phyloP scores from a whole-genome alignment of 768 basidiomycete genomes.

The Rossbeevera mucosa region DNA sequence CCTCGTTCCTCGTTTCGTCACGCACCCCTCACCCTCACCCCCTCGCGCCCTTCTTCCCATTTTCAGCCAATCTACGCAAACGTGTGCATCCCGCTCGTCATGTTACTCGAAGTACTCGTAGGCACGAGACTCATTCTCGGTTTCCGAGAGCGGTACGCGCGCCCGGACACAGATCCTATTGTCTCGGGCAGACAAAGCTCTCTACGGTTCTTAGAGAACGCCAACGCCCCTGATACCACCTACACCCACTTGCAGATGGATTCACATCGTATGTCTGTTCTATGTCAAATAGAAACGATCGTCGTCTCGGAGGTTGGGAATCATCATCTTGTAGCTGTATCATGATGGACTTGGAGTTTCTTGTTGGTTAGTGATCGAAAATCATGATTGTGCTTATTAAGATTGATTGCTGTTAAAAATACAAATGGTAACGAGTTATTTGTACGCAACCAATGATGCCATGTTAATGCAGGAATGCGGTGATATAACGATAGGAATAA shows the following conservation, averaged over 20 bases:
- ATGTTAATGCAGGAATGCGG: constrained; percentile 11
- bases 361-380: no score
- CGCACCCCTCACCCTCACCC: no score
- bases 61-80: constrained; percentile 24
- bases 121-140: constrained; percentile 30
- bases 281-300: constrained; percentile 18
- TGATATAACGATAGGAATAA: constrained; percentile 9
- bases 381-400: constrained; percentile 9
- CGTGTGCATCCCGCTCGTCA: constrained; percentile 29
- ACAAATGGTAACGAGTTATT: constrained; percentile 9
- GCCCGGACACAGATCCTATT: constrained; percentile 6
- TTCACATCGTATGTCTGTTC: constrained; percentile 4
- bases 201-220: constrained; percentile 13
- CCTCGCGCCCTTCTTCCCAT: no score
- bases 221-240: background rate
- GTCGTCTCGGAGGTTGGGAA: constrained; percentile 8
- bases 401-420: constrained; percentile 14
- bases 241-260: background rate
- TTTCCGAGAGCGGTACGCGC: constrained; percentile 29
- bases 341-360: no score
- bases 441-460: constrained; percentile 4
- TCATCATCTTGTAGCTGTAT: no score
- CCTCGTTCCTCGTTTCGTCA: background rate
- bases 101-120: constrained; percentile 28
- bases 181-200: constrained; percentile 11